Evolutionary conservation across 495 filamentous ascomycete species (phyloP).

Genomic region (Cenococcum geophilum): DNA sequence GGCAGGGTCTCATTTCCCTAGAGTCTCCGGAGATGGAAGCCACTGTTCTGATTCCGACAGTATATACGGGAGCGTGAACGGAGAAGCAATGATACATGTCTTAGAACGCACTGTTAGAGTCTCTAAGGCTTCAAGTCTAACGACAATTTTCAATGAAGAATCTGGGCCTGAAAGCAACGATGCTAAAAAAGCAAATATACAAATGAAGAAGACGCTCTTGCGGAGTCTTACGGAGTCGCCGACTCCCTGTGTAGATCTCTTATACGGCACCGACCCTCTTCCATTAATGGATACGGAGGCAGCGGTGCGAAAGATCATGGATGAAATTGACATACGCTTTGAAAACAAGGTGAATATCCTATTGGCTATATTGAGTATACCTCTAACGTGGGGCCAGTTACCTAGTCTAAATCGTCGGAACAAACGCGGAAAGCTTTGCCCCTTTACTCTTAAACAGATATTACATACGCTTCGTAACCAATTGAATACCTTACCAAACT

Average conservation of each 20-base stretch:
- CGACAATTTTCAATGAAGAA: no score
- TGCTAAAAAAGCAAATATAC: no score
- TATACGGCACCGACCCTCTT: slow-evolving; percentile 5
- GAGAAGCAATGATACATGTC: neutral
- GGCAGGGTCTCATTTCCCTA: no score
- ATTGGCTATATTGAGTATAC: neutral
- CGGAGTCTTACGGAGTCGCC: neutral
- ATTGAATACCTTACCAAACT: neutral
- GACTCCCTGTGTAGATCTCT: slow-evolving; percentile 15
- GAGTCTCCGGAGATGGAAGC: no score
- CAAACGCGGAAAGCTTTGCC: no score
- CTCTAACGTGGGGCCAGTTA: neutral
- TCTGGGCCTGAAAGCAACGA: no score
- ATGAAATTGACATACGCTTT: neutral
- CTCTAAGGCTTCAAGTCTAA: no score
- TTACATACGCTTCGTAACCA: neutral
- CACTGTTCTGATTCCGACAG: no score
- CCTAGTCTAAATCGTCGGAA: neutral
- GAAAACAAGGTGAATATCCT: neutral
- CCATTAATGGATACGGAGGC: neutral
- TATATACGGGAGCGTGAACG: neutral
- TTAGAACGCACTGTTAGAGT: no score
- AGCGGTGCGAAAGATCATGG: neutral
- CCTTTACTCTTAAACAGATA: no score
- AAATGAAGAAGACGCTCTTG: no score